Evolutionary conservation across 2,329 filamentous ascomycete species (phyloP).

Genomic region (Cladophialophora exuberans): DNA sequence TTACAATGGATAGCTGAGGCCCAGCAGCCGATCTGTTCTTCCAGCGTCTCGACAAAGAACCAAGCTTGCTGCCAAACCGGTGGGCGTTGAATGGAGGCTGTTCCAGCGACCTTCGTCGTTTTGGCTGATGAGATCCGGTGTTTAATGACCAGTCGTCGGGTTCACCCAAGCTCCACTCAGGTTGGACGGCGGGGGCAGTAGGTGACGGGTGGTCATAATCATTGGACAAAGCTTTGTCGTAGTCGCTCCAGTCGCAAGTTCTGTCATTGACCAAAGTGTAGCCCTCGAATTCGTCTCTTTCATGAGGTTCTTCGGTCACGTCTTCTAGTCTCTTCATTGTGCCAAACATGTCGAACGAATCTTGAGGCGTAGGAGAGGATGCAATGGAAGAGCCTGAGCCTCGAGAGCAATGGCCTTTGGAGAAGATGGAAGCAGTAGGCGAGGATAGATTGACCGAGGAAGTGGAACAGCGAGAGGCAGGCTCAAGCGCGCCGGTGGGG

Average conservation of each 20-base stretch:
- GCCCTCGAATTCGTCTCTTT: conserved; percentile 28
- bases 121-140: conserved; percentile 44
- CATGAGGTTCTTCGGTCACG: conserved; percentile 72
- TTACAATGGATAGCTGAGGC: conserved; percentile 59
- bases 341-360: conserved; percentile 50
- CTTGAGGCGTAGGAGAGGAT: conserved; percentile 58
- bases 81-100: conserved; percentile 66
- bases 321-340: conserved; percentile 73
- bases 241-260: conserved; percentile 37
- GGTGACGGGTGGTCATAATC: conserved; percentile 17
- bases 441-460: conserved; percentile 26
- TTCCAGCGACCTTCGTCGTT: conserved; percentile 63
- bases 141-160: conserved; percentile 22
- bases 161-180: conserved; percentile 27
- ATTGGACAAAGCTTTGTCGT: conserved; percentile 36
- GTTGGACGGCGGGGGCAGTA: conserved; percentile 22
- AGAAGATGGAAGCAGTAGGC: conserved; percentile 29
- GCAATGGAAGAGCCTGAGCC: conserved; percentile 58
- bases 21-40: conserved; percentile 52
- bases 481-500: conserved; percentile 8
- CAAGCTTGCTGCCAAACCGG: conserved; percentile 65
- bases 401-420: conserved; percentile 31
- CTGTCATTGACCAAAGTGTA: conserved; percentile 28
- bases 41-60: conserved; percentile 59
- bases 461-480: conserved; percentile 17